These are phyloP conservation scores for Glaciozyma antarctica DNA, from an alignment of 768 basidiomycete species.

Conservation along the genomic window DNA sequence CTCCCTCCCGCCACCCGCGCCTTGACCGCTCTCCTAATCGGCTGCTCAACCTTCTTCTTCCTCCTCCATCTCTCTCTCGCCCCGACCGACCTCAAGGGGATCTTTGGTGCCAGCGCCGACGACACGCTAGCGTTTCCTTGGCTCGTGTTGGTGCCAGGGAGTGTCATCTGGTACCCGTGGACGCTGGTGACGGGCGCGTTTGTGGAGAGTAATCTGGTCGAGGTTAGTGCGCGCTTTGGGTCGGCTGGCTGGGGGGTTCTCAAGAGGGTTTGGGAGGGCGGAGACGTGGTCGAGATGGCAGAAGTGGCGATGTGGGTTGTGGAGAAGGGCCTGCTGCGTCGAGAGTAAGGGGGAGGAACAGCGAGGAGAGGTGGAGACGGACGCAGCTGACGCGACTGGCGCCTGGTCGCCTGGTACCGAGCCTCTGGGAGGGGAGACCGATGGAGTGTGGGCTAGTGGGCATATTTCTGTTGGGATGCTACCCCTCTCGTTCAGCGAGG, in stretches of 20 bases:
- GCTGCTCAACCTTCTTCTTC: constrained; percentile 13
- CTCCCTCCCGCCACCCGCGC: constrained; percentile 30
- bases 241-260: neutral
- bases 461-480: no score
- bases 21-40: constrained; percentile 21
- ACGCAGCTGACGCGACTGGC: no score
- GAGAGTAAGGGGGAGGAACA: no score
- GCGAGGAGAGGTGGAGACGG: no score
- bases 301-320: neutral
- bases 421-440: no score
- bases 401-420: no score
- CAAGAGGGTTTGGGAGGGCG: neutral
- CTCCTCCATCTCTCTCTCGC: constrained; percentile 17
- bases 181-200: constrained; percentile 79
- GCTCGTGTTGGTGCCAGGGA: constrained; percentile 32
- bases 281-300: neutral
- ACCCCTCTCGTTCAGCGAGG: no score
- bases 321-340: no score
- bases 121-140: constrained; percentile 29
- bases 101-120: constrained; percentile 22
- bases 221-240: constrained; percentile 50
- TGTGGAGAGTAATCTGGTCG: constrained; percentile 71
- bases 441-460: no score
- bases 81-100: constrained; percentile 4
- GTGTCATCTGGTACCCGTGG: constrained; percentile 57